Evolutionary conservation across 495 filamentous ascomycete species (phyloP), one percentile per base, ranked within the genome.

Genomic region (Hypoxylon lienhwacheense): DNA sequence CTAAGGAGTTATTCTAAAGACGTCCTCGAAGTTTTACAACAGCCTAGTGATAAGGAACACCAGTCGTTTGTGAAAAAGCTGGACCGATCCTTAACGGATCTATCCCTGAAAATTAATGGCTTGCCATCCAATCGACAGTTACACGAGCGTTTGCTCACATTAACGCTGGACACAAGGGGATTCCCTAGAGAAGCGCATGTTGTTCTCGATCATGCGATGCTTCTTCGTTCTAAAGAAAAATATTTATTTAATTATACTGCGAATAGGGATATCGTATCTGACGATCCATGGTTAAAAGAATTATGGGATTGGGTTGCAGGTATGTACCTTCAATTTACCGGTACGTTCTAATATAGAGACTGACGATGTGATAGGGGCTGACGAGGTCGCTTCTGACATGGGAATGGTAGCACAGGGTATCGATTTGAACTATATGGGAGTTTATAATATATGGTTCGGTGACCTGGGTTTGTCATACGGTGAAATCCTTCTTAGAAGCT

Each of bases 391-490:
- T 10, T 70, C 76, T 16, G 77, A 84, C 39, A 80, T 83, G 28
- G 82, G 84, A 3, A 92, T 96, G 89, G 77, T 88, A 34, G 72
- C 80, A n/a, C 77, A 83, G 31, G 75, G 79, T 1, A 68, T 96
- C 4, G 93, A 97, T 59, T 67, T 96, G 31, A 90, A 85, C 61
- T 98, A 90, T 66, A 67, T 96, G 64, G 93, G 93, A 2, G 84
- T 97, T 32, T 75, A 80, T 45, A 80, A 79, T 28, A 80, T 96
- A 11, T 97, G 91, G 91, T 85, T 73, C 22, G 86, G 88, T 60
- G 77, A 88, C 26, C 66, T 90, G 40, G 84, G 88, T 85, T 65
- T 36, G 76, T 54, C 15, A 12, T 28, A 11, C 14, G 12, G 3
- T 3, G n/a, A 1, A 10, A 6, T 22, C 42, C 2, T 7, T 7